Base-by-base conservation (phyloP, 2,329 filamentous ascomycete genomes). In the Biscogniauxia mediterranea region DNA sequence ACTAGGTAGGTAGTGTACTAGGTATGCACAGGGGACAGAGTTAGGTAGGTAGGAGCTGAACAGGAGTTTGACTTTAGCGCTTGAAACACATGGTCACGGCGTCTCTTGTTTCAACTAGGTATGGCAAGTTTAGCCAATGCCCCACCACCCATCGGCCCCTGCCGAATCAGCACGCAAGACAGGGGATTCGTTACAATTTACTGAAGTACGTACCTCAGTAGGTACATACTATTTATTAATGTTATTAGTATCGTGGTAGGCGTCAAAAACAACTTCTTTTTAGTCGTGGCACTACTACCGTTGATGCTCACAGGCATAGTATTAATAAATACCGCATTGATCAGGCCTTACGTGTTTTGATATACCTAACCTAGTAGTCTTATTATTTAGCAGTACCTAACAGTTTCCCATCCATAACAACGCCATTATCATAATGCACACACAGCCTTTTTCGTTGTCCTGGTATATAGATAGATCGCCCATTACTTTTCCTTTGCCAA, bases 401-500 rank as follows among this genome's bases (percentile, higher is more conserved):
- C 60, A 50, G 64, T 65, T 69, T 51, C 64, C 64, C 23, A 62
- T 19, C 52, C 61, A 66, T 50, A 7, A 38, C 58, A 71, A 72
- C 70, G 67, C 70, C 68, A 15, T 62, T 57, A 32, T 57, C 15
- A 60, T 42, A 56, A 53, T 60, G 20, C 13, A 26, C 26, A 46
- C n/a, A 17, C 15, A 23, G 23, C 23, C 23, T 11, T 17, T 49
- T 17, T n/a, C 25, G 26, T 32, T 6, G 7, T 13, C 28, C 28
- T 9, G 11, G 28, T 9, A 32, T 32, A 32, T 42, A 57, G 49
- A 32, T 52, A 32, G 21, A 54, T 23, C 55, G 53, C 51, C 51
- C 25, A 46, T 67, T 76, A 88, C 71, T 86, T 82, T 69, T 87
- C 82, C 66, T 77, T 79, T 21, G 88, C 87, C 74, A 98, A 74